phyloP scores from a whole-genome alignment of 768 basidiomycete genomes.

The Fistulinella prunicolor region DNA sequence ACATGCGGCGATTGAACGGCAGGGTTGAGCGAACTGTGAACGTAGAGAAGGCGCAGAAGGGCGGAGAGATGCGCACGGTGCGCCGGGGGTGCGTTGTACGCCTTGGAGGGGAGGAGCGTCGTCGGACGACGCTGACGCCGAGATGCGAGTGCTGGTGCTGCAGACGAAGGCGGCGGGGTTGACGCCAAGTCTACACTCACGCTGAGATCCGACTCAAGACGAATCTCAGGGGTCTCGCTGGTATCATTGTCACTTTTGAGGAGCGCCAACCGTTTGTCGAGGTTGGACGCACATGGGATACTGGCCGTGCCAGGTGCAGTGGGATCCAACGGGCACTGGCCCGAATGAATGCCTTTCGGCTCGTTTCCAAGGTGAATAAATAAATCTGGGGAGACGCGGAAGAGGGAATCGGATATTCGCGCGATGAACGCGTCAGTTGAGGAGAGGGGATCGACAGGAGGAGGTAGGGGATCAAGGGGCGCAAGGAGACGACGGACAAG shows the following conservation, averaged over 20 bases:
- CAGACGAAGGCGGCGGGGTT: slow-evolving; percentile 28
- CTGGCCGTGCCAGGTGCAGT: slow-evolving; percentile 44
- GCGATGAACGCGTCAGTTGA: slow-evolving; percentile 48
- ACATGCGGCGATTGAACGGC: slow-evolving; percentile 65
- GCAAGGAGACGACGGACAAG: slow-evolving; percentile 62
- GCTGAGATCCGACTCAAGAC: slow-evolving; percentile 33
- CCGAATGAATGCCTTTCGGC: slow-evolving; percentile 37
- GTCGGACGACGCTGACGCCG: slow-evolving; percentile 32
- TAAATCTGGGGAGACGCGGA: slow-evolving; percentile 49
- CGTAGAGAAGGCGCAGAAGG: slow-evolving; percentile 65
- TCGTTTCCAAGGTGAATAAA: slow-evolving; percentile 51
- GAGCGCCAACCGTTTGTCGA: slow-evolving; percentile 52
- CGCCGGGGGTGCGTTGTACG: slow-evolving; percentile 42
- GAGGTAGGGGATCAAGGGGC: slow-evolving; percentile 46
- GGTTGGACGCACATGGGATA: slow-evolving; percentile 46
- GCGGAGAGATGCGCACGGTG: slow-evolving; percentile 63
- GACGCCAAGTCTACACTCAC: slow-evolving; percentile 1
- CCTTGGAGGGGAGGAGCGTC: slow-evolving; percentile 47
- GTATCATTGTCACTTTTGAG: slow-evolving; percentile 35
- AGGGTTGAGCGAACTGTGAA: slow-evolving; percentile 71
- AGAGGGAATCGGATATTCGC: slow-evolving; percentile 53
- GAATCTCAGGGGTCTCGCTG: slow-evolving; percentile 39
- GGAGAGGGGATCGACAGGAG: slow-evolving; percentile 39
- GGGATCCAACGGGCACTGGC: slow-evolving; percentile 50
- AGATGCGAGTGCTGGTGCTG: slow-evolving; percentile 31